Conservation (phyloP, 176 grass and related monocot species). For the Alloteropsis semialata region DNA sequence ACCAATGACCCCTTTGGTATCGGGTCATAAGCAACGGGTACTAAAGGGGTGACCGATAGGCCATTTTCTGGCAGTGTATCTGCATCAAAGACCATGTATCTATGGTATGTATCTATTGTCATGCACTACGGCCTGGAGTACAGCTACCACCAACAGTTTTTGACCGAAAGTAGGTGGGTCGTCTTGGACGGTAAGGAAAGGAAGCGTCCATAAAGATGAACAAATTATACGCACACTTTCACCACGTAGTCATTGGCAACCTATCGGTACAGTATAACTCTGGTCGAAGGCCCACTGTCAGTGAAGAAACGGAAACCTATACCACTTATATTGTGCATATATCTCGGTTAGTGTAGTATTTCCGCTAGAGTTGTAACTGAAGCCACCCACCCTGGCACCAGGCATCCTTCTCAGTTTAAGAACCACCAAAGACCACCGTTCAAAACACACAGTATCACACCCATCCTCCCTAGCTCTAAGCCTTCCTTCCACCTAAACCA, state of each 20-base stretch:
- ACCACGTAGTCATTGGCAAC: background rate
- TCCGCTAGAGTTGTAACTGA: background rate
- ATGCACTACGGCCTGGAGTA: background rate
- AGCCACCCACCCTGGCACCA: background rate
- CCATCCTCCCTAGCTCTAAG: background rate
- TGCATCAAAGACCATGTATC: no score
- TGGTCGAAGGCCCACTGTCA: background rate
- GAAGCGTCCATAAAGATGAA: background rate
- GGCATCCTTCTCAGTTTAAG: background rate
- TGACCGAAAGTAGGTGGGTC: background rate
- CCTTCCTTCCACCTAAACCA: background rate
- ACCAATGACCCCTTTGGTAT: no score
- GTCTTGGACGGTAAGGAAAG: background rate
- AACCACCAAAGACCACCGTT: background rate
- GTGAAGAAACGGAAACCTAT: background rate
- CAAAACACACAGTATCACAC: background rate
- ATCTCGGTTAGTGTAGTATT: background rate
- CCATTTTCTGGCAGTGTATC: no score
- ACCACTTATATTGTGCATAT: accelerated
- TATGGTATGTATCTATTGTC: background rate
- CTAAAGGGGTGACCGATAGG: no score
- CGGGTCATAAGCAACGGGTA: no score
- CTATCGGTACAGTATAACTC: background rate
- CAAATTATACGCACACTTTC: background rate
- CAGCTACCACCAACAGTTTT: background rate